Evolutionary conservation across 2,329 filamentous ascomycete species (phyloP).

Genomic region (Calycina herbarum): DNA sequence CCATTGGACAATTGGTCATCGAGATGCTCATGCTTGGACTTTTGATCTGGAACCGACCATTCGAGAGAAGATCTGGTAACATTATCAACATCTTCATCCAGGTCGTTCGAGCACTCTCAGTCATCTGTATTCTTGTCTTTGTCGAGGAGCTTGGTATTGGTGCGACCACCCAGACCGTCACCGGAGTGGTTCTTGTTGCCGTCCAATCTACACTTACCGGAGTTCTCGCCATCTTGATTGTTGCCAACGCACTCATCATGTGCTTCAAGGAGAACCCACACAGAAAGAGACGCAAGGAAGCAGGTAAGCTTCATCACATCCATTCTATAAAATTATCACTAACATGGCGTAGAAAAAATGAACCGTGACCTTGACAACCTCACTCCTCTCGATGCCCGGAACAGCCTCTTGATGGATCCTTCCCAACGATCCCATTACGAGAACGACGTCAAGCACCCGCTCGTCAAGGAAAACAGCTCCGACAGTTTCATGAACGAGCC

Average conservation of each 20-base stretch:
- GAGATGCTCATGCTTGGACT: conserved; percentile 70
- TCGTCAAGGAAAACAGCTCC: conserved; percentile 21
- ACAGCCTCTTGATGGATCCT: conserved; percentile 65
- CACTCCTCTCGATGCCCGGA: conserved; percentile 83
- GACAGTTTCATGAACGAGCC: conserved; percentile 35
- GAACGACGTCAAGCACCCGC: conserved; percentile 27
- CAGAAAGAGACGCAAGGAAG: conserved; percentile 81
- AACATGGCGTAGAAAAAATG: conserved; percentile 62
- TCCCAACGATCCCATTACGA: conserved; percentile 25
- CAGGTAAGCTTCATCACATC: conserved; percentile 63
- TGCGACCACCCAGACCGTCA: conserved; percentile 91
- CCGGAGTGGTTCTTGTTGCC: conserved; percentile 89
- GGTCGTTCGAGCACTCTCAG: conserved; percentile 82
- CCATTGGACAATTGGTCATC: conserved; percentile 74
- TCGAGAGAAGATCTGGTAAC: conserved; percentile 81
- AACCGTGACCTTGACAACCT: conserved; percentile 77
- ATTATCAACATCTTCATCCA: conserved; percentile 94
- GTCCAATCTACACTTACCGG: conserved; percentile 84
- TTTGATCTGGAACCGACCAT: conserved; percentile 83
- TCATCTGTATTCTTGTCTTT: conserved; percentile 86
- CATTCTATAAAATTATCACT: conserved; percentile 18
- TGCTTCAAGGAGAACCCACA: conserved; percentile 89
- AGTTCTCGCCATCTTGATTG: conserved; percentile 81
- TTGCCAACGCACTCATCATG: conserved; percentile 81
- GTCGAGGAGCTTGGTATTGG: conserved; percentile 88